Evolutionary conservation across 1,284 basidiomycete genomes (phyloP), one percentile per base, ranked within the genome.

Genomic region (Kwoniella shivajii): DNA sequence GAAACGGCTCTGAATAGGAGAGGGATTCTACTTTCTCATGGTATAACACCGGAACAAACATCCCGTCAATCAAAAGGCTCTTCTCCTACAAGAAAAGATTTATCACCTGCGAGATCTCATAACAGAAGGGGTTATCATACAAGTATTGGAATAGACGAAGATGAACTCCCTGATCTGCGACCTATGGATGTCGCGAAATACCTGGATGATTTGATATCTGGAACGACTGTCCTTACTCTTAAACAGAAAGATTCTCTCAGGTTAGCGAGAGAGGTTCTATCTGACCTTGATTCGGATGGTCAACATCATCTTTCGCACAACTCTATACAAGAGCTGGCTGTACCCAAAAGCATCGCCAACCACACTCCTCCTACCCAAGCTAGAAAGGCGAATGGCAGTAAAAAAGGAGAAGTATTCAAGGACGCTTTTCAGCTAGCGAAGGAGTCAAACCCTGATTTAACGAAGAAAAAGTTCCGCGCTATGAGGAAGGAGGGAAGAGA

Each of bases 1-100:
- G 60, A 57, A 50, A 50, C 44, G 7, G 73, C 72, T 1, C 57
- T 77, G 27, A 10, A 47, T 29, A 50, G 64, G 30, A 67, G 66
- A 47, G 68, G 67, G 6, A 77, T 77, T 30, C 38, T 50, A n/a
- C 26, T 72, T 4, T 31, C 50, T 3, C 67, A 69, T 31, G 72
- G 72, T 5, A 43, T 72, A 4, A 53, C 47, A 30, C 18, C 45
- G 11, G 49, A 52, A 24, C 31, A 11, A 13, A 45, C n/a, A 54
- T 20, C 26, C 10, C 24, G 33, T 22, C n/a, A 20, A 24, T 39
- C 48, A 11, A 41, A 39, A 38, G 2, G 2, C 10, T 24, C 36
- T 9, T 46, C 44, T 14, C 36, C 36, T 27, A 27, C 5, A 24
- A 9, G 16, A 24, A 34, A 50, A n/a, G 41, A 24, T 3, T 29